Percentiles rank a stretch among this genome's conserved stretches.
Conservation (phyloP, 2,329 filamentous ascomycete genomes). For the Colletotrichum sp. region DNA sequence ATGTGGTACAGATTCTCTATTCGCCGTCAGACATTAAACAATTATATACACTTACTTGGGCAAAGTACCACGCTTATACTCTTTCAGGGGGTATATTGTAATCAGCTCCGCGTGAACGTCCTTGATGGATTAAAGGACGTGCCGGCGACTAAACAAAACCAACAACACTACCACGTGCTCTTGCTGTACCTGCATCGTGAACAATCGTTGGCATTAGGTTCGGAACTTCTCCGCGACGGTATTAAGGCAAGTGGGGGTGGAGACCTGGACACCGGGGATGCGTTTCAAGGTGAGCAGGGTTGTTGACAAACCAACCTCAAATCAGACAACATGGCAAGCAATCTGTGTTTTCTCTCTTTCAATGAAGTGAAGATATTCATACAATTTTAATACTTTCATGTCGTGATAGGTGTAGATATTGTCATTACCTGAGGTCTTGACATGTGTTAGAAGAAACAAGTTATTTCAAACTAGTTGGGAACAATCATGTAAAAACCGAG, state of each 20-base stretch:
- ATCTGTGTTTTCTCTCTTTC: not conserved
- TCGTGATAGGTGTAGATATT: not conserved
- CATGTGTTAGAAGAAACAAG: too few species aligned
- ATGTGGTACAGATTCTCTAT: too few species aligned
- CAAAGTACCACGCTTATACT: too few species aligned
- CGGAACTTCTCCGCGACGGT: not conserved
- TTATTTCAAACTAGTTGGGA: too few species aligned
- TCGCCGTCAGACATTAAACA: too few species aligned
- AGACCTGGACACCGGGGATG: not conserved
- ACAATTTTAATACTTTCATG: accelerated
- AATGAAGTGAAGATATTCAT: not conserved
- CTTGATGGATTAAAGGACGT: not conserved
- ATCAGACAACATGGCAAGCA: not conserved
- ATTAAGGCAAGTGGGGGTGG: not conserved
- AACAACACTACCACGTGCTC: not conserved
- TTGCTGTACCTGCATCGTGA: not conserved
- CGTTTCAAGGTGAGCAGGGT: not conserved
- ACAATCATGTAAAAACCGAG: not conserved
- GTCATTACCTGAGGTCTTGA: not conserved
- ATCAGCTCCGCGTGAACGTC: not conserved
- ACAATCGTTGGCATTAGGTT: not conserved
- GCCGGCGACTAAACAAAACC: not conserved
- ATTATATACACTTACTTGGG: too few species aligned
- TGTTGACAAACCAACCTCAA: not conserved
- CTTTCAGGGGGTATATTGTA: not conserved